Percentiles rank a stretch among this genome's conserved stretches.
These are phyloP conservation scores for Calycina herbarum DNA, from an alignment of 2,329 filamentous ascomycete genomes.

Conservation along the genomic window DNA sequence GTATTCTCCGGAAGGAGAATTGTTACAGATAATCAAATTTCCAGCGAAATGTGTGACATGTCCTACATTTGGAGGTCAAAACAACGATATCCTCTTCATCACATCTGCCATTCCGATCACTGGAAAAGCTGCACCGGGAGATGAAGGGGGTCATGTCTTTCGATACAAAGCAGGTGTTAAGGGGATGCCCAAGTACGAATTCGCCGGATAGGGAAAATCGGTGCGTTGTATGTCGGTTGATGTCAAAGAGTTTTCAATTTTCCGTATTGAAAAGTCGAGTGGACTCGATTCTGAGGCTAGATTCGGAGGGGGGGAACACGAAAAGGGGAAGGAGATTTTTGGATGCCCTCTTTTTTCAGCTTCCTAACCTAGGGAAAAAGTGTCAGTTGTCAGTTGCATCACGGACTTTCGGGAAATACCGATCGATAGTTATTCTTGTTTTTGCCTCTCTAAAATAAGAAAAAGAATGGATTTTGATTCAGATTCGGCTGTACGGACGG, in stretches of 20 bases:
- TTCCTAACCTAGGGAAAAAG: neutral
- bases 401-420: neutral
- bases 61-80: slow-evolving; percentile 41
- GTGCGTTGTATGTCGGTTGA: slow-evolving; percentile 31
- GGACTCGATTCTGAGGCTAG: neutral
- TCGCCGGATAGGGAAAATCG: slow-evolving; percentile 30
- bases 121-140: slow-evolving; percentile 28
- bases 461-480: neutral
- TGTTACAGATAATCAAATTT: slow-evolving; percentile 40
- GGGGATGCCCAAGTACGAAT: slow-evolving; percentile 40
- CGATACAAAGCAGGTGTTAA: slow-evolving; percentile 32
- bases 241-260: slow-evolving; percentile 1
- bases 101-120: slow-evolving; percentile 34
- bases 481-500: neutral
- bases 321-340: neutral
- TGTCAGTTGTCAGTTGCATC: slow-evolving; percentile 2
- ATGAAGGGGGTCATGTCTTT: slow-evolving; percentile 43
- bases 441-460: slow-evolving; percentile 7
- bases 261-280: slow-evolving; percentile 3
- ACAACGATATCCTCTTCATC: slow-evolving; percentile 39
- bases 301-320: neutral
- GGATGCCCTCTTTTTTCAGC: neutral
- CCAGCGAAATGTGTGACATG: slow-evolving; percentile 39
- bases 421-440: neutral
- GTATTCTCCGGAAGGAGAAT: slow-evolving; percentile 37